These are phyloP conservation scores for Lyophyllum atratum DNA, from an alignment of 768 basidiomycete species.

Conservation along the genomic window DNA sequence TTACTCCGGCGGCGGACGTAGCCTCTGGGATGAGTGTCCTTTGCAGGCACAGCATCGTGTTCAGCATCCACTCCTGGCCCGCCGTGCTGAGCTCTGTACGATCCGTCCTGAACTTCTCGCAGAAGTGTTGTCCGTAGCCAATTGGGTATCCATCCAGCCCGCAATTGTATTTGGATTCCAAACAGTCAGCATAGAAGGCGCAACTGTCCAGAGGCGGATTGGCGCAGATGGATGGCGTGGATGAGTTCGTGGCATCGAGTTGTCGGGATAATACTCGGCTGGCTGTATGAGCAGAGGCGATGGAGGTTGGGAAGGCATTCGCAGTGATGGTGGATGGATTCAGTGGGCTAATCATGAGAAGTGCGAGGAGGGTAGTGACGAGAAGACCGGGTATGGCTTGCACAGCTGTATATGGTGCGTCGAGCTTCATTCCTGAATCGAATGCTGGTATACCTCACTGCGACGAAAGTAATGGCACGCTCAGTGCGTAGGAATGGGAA, in stretches of 20 bases:
- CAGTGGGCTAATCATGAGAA: no score
- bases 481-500: no score
- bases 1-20: conserved; percentile 18
- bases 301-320: no score
- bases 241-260: not conserved
- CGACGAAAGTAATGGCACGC: no score
- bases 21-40: conserved; percentile 40
- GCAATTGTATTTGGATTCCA: conserved; percentile 44
- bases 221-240: not conserved
- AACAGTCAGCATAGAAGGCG: not conserved
- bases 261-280: no score
- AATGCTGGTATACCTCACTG: no score
- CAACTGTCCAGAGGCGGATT: not conserved
- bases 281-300: no score
- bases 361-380: no score
- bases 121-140: conserved; percentile 41
- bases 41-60: conserved; percentile 50
- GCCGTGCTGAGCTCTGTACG: conserved; percentile 26
- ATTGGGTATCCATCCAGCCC: conserved; percentile 45
- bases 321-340: no score
- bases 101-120: conserved; percentile 36
- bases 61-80: conserved; percentile 45
- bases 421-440: no score
- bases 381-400: no score
- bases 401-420: no score